A percentile compares a stretch with the other conserved stretches of the same genome.
Evolutionary conservation across 306 rosid genomes (phyloP).

Genomic region (Fragaria iinumae): DNA sequence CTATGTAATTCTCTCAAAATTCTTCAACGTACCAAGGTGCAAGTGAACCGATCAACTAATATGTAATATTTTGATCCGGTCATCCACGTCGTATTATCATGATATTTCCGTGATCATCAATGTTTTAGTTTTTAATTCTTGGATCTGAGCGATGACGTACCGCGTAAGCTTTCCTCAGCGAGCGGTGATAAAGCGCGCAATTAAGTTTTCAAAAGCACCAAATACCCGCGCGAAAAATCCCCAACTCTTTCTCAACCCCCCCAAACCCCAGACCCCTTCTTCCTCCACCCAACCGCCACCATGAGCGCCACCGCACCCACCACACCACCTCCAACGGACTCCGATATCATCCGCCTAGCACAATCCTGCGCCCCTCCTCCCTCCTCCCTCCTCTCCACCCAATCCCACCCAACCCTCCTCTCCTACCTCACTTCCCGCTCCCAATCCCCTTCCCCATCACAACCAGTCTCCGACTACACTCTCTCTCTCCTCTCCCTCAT

Average conservation of each 20-base stretch:
- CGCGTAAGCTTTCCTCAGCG: no score
- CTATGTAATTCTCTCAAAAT: no score
- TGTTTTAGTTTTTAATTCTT: no score
- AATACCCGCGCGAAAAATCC: not conserved
- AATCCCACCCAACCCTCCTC: conserved; percentile 31
- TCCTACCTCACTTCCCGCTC: conserved; percentile 32
- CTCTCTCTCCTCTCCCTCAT: conserved; percentile 40
- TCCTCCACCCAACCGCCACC: not conserved
- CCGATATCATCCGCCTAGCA: conserved; percentile 38
- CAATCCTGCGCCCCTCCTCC: conserved; percentile 32
- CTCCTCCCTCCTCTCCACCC: conserved; percentile 26
- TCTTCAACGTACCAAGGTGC: no score
- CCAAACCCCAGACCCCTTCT: not conserved
- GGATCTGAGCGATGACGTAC: no score
- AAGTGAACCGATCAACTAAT: no score
- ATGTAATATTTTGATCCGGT: no score
- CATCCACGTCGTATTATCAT: no score
- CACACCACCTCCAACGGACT: conserved; percentile 10
- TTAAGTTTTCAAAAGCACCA: not conserved
- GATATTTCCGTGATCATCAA: no score
- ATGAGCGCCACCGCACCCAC: conserved; percentile 9
- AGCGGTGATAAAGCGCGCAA: not conserved
- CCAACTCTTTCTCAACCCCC: not conserved
- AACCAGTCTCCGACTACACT: conserved; percentile 32
- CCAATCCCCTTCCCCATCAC: conserved; percentile 29